Base-by-base conservation (phyloP, 2,329 filamentous ascomycete species). In the Colletotrichum caudatum region DNA sequence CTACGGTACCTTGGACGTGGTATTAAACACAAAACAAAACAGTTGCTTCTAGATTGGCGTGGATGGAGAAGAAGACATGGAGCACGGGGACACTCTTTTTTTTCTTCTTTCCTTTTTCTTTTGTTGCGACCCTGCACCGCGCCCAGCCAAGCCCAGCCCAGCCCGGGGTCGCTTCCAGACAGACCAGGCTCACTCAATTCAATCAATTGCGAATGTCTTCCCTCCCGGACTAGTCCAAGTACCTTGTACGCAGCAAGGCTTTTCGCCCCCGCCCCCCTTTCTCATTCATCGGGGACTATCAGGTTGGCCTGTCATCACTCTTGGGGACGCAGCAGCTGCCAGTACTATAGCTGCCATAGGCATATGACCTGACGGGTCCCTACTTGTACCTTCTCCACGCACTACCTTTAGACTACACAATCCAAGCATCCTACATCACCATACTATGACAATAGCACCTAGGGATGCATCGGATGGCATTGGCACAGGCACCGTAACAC, bases 1-100 rank as follows among this genome's bases (percentile, higher is more conserved):
- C 33, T 35, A 37, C 8, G 35, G 35, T 37, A 39, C 14, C 11
- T 12, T 12, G 12, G 12, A 39, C 37, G 39, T 20, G 41, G 41
- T 44, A 44, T 44, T 8, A 18, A 44, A 20, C 39, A 44, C 41
- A 20, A 44, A 44, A 44, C 41, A 44, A 44, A 60, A 62, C 37
- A 62, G 65, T 64, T 69, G 69, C 54, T 59, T 62, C 63, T 54
- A 69, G 46, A 35, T 33, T 39, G 57, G 53, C 69, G 35, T 54
- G 68, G 46, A 66, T 69, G 67, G 60, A 58, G 65, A 29, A 29
- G 29, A 29, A 4, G 29, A 48, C 57, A 23, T 48, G 41, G 57
- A 16, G 57, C 57, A 33, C 35, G 57, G 57, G 46, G 39, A 41
- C 41, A 29, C 26, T 53, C 12, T 26, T 51, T 50, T 29, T 29